A percentile compares a stretch with the other conserved stretches of the same genome.
Conservation (phyloP, 2,329 filamentous ascomycete species). For the Botrytis tulipae region DNA sequence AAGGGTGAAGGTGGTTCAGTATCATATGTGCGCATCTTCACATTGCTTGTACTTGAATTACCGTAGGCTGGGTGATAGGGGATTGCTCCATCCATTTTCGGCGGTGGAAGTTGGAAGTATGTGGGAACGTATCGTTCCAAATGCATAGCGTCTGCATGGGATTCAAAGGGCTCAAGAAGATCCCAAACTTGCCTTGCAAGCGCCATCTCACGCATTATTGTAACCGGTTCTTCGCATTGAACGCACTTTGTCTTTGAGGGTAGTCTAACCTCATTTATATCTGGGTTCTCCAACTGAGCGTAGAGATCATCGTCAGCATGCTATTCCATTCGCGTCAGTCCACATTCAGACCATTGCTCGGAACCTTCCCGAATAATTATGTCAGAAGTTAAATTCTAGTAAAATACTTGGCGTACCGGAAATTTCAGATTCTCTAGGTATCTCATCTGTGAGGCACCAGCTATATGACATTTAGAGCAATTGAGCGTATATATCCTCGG, state of each 20-base stretch:
- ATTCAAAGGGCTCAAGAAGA: conserved; percentile 40
- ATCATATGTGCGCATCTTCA: conserved; percentile 21
- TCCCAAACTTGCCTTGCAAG: conserved; percentile 42
- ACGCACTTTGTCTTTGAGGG: conserved; percentile 39
- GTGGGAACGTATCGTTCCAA: conserved; percentile 42
- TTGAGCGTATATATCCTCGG: conserved; percentile 42
- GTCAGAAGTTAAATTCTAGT: neutral
- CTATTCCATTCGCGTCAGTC: conserved; percentile 12
- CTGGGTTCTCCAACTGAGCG: conserved; percentile 27
- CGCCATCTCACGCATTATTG: conserved; percentile 42
- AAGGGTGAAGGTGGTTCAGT: conserved; percentile 23
- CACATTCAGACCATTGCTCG: neutral
- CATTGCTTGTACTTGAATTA: conserved; percentile 17
- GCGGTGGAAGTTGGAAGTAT: conserved; percentile 40
- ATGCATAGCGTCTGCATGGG: conserved; percentile 42
- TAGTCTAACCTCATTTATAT: conserved; percentile 28
- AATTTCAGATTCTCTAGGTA: conserved; percentile 33
- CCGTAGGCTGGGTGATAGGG: conserved; percentile 26
- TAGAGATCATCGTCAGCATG: conserved; percentile 22
- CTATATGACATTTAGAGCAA: conserved; percentile 41
- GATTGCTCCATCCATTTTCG: conserved; percentile 34
- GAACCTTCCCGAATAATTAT: neutral
- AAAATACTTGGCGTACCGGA: conserved; percentile 31
- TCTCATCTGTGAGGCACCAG: conserved; percentile 41
- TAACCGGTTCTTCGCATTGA: conserved; percentile 39